Conservation (phyloP, 345 rosid genomes). For the Rhizophora mangle region DNA sequence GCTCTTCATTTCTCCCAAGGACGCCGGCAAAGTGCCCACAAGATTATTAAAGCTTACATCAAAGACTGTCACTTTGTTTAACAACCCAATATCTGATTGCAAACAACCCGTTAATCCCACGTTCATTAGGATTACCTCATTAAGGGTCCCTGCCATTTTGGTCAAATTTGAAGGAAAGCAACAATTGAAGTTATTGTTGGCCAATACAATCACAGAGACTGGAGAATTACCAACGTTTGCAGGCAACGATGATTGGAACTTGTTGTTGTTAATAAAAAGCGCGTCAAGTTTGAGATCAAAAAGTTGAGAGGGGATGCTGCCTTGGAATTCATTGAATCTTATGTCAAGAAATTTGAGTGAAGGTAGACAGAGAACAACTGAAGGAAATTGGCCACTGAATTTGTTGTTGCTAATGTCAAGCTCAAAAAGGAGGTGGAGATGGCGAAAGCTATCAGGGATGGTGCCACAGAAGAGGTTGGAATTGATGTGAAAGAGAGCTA, state of each 20-base stretch:
- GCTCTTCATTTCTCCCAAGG: constrained; percentile 60
- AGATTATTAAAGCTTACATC: constrained; percentile 67
- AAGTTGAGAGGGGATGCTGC: constrained; percentile 50
- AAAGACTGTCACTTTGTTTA: constrained; percentile 58
- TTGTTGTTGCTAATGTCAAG: constrained; percentile 78
- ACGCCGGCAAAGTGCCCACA: constrained; percentile 63
- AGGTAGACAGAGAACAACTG: constrained; percentile 50
- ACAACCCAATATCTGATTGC: constrained; percentile 47
- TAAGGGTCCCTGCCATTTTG: constrained; percentile 58
- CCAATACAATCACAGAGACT: constrained; percentile 70
- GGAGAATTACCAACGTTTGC: constrained; percentile 71
- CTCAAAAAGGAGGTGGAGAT: constrained; percentile 55
- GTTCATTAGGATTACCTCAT: constrained; percentile 51
- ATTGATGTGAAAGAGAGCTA: constrained; percentile 73
- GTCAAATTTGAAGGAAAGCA: constrained; percentile 67
- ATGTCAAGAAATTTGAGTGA: constrained; percentile 78
- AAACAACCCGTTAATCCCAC: constrained; percentile 63
- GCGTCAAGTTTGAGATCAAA: constrained; percentile 78
- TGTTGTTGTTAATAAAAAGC: constrained; percentile 74
- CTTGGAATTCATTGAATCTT: constrained; percentile 59
- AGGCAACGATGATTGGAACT: constrained; percentile 60
- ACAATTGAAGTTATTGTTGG: constrained; percentile 58
- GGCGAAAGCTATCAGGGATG: constrained; percentile 45
- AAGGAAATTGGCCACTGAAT: constrained; percentile 62
- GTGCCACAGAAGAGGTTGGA: constrained; percentile 65